Evolutionary conservation across 2,329 filamentous ascomycete species (phyloP).

Genomic region (Aureobasidium sp.): DNA sequence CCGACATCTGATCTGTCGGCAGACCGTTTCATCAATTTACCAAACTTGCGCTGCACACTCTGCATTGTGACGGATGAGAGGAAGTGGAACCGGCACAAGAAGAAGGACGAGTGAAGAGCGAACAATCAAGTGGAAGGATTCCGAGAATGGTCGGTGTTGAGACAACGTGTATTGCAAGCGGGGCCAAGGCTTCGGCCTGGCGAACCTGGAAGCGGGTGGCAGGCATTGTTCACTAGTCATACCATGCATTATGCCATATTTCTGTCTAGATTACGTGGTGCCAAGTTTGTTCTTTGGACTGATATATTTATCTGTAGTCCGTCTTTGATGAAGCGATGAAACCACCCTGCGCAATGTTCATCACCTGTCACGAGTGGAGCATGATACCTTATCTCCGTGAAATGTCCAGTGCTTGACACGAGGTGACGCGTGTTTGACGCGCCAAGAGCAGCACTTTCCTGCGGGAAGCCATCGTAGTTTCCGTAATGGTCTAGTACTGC

Average conservation of each 20-base stretch:
- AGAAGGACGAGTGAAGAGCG: neutral
- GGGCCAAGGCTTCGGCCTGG: slow-evolving; percentile 12
- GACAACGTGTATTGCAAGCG: slow-evolving; percentile 12
- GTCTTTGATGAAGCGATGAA: neutral
- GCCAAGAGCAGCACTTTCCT: slow-evolving; percentile 9
- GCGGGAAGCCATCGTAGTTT: neutral
- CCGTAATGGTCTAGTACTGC: neutral
- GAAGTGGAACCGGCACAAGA: neutral
- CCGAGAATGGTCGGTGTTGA: slow-evolving; percentile 5
- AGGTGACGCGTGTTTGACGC: neutral
- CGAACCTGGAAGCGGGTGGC: slow-evolving; percentile 7
- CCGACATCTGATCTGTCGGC: slow-evolving; percentile 72
- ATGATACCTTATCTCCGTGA: neutral
- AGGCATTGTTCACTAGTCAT: slow-evolving; percentile 19
- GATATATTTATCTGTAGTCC: neutral
- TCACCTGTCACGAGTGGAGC: neutral
- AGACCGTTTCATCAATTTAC: slow-evolving; percentile 61
- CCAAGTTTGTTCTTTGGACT: neutral
- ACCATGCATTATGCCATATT: neutral
- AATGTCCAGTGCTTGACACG: neutral
- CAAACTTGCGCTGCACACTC: slow-evolving; percentile 67
- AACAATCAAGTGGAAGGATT: neutral
- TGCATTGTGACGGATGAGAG: slow-evolving; percentile 44
- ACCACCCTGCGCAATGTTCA: neutral
- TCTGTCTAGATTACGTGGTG: neutral